Base-by-base conservation (phyloP, 2,329 filamentous ascomycete species). In the Ophiostoma sp. region DNA sequence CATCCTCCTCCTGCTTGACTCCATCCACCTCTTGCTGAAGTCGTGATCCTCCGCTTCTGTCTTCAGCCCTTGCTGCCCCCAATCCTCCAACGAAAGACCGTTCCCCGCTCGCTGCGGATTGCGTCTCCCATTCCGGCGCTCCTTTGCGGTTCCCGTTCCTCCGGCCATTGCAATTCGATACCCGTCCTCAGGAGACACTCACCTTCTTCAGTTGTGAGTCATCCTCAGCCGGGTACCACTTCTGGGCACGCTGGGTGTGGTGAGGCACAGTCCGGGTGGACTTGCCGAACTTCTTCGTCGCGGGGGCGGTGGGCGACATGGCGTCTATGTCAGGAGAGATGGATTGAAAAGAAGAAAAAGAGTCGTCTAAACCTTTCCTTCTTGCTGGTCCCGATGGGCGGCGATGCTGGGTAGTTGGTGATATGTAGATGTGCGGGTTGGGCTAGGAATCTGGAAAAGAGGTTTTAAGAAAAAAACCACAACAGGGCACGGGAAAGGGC, bases 171-270 rank as follows among this genome's bases (percentile, higher is more conserved):
- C 47, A 52, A 40, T 16, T 36, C 40, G 55, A 27, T 40, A 16
- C 40, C n/a, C 49, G 18, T 64, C 47, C 40, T 63, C 38, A 40
- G 14, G 38, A 47, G 38, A 60, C 62, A 91, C 93, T 87, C 88
- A 99, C 95, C 91, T 96, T 94, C 89, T 93, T 96, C 78, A 88
- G 87, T 83, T 90, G 84, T 81, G 87, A 80, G 80, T 94, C 91
- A 83, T 97, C 94, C 82, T 96, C 91, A 80, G 92, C 91, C 82
- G 93, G 92, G 86, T 99, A 99, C 92, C 94, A 99, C 87, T 97
- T 98, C 87, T 91, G 89, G 78, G 94, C 94, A 91, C 96, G 96
- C 83, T 97, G 88, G 80, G 86, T 85, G 82, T 86, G 82, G 83
- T 91, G 88, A 82, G 91, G 93, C 82, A 97, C 89, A 82, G 90